Evolutionary conservation across 768 basidiomycete genomes (phyloP), one percentile per base, ranked within the genome.

Genomic region (Podaxis pistillaris): DNA sequence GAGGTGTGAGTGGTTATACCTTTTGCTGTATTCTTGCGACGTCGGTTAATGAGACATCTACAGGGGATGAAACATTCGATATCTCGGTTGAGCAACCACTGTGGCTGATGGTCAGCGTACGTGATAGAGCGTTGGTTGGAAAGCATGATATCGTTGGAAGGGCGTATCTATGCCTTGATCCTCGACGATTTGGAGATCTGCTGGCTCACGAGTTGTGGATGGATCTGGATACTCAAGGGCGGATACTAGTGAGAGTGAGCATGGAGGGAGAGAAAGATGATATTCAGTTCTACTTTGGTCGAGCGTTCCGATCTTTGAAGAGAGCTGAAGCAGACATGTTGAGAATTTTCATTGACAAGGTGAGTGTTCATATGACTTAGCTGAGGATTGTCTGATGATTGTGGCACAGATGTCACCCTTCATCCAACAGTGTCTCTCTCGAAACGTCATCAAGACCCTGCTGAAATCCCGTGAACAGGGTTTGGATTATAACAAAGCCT

Each of bases 241-340:
- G 94, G 37, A 83, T 98, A 55, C 76, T 97, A 40, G 78, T 97
- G 36, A 85, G 97, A 19, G 84, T 98, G 62, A 96, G 94, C 71
- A 97, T 98, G 95, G 97, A 99, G 71, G 95, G 96, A 58, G 97
- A 98, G 81, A 95, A 96, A 75, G 95, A 97, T 68, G 97, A 99
- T 72, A 93, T 94, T 7, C 92, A 92, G 67, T 99, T 97, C 79
- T 96, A 91, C 80, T 99, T 98, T 69, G 97, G 97, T 28, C 84
- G 95, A 36, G 96, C 90, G 2, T 99, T 99, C 82, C 83, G 96
- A 51, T 93, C 89, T 41, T 73, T 99, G 67, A 98, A 98, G 76
- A 81, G 95, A 36, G 93, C 94, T 0, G 94, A 98, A 71, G 87
- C 84, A 24, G 96, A 99, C 69, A 98, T 99, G 96, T 85, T 95